Evolutionary conservation across 139 green algal species (phyloP).

Genomic region (Micromonas commoda): DNA sequence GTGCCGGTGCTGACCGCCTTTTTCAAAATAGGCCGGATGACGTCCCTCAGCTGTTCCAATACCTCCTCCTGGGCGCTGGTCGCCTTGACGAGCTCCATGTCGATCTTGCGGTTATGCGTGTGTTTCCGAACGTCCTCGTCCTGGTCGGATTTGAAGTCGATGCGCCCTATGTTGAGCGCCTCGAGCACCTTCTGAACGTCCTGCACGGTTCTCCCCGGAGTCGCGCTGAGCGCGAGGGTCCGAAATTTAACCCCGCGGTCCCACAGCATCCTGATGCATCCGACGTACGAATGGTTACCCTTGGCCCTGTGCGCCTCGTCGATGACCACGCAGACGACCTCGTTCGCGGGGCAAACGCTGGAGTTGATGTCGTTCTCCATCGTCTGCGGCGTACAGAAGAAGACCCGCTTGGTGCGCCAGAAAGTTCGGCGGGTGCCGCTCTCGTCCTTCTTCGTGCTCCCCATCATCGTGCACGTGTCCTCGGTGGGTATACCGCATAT

Average conservation of each 20-base stretch:
- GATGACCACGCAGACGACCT: constrained; percentile 80
- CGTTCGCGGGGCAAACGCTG: constrained; percentile 52
- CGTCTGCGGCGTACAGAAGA: constrained; percentile 87
- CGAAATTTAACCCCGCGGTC: constrained; percentile 53
- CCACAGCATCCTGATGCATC: constrained; percentile 42
- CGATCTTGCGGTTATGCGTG: constrained; percentile 34
- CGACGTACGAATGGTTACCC: constrained; percentile 57
- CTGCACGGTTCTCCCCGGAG: constrained; percentile 59
- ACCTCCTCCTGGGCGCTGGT: background rate
- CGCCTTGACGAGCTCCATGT: background rate
- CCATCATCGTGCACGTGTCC: constrained; percentile 33
- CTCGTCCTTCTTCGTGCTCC: constrained; percentile 31
- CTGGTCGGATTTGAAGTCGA: constrained; percentile 72
- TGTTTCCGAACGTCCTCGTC: constrained; percentile 68
- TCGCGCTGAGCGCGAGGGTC: constrained; percentile 80
- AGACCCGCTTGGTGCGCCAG: constrained; percentile 63
- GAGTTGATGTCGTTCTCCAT: constrained; percentile 77
- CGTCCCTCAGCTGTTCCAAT: background rate
- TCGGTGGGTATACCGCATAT: constrained; percentile 68
- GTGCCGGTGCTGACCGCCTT: background rate
- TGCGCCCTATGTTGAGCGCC: constrained; percentile 59
- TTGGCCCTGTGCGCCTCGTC: constrained; percentile 85
- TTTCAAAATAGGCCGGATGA: background rate
- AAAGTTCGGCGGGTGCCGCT: constrained; percentile 32
- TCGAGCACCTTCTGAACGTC: constrained; percentile 68